Conservation (phyloP, 2,329 filamentous ascomycete genomes). For the Alternaria ventricosa region DNA sequence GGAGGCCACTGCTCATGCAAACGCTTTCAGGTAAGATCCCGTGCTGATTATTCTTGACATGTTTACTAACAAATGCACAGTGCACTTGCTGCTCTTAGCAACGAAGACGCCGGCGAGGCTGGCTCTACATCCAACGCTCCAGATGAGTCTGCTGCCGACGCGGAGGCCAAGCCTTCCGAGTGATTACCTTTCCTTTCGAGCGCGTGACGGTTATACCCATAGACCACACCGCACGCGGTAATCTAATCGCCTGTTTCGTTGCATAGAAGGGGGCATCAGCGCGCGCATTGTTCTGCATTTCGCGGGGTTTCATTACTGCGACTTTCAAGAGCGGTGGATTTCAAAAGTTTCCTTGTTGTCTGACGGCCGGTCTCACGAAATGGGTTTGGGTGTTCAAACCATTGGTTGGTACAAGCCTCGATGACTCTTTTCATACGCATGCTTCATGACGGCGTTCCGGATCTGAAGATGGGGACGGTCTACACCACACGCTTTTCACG, state of each 20-base stretch:
- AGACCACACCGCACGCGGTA: slow-evolving; percentile 46
- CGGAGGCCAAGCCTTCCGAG: slow-evolving; percentile 45
- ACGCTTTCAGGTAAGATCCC: slow-evolving; percentile 85
- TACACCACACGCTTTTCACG: slow-evolving; percentile 28
- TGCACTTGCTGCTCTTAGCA: slow-evolving; percentile 62
- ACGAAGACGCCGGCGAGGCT: slow-evolving; percentile 62
- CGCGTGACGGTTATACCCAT: slow-evolving; percentile 45
- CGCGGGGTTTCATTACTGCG: slow-evolving; percentile 28
- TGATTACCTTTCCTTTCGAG: slow-evolving; percentile 47
- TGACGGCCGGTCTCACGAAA: slow-evolving; percentile 17
- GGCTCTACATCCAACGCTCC: slow-evolving; percentile 73
- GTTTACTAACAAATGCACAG: slow-evolving; percentile 44
- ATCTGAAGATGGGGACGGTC: slow-evolving; percentile 23
- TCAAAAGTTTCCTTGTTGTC: slow-evolving; percentile 38
- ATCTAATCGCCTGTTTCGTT: slow-evolving; percentile 50
- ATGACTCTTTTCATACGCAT: slow-evolving; percentile 21
- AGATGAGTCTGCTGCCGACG: slow-evolving; percentile 27
- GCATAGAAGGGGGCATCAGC: slow-evolving; percentile 50
- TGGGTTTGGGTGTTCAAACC: slow-evolving; percentile 22
- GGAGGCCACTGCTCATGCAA: slow-evolving; percentile 73
- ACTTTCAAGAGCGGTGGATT: slow-evolving; percentile 29
- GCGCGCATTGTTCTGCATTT: slow-evolving; percentile 50
- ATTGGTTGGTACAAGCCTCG: slow-evolving; percentile 16
- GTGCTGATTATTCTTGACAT: neutral
- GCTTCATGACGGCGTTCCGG: slow-evolving; percentile 37